phyloP scores from a whole-genome alignment of 179 eudicot genomes.

The Beta lomatogona region DNA sequence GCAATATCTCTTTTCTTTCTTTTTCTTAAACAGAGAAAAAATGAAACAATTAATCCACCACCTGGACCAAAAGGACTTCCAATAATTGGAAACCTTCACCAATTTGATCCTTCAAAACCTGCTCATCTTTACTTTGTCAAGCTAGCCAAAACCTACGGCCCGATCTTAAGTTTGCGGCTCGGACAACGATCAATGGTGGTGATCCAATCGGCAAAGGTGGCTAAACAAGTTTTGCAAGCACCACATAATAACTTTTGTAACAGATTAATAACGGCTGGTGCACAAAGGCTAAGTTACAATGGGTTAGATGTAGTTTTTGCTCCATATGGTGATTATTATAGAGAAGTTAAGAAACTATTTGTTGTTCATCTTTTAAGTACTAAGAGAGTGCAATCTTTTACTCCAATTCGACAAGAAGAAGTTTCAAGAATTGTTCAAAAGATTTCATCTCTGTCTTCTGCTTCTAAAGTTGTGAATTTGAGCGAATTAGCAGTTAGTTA shows the following conservation, averaged over 20 bases:
- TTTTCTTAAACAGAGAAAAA: background rate
- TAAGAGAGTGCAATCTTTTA: background rate
- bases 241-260: slow-evolving; percentile 30
- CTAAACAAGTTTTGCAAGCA: slow-evolving; percentile 30
- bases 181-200: slow-evolving; percentile 28
- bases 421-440: background rate
- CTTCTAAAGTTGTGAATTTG: background rate
- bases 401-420: slow-evolving; percentile 1
- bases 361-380: background rate
- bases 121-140: slow-evolving; percentile 24
- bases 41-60: slow-evolving; percentile 16
- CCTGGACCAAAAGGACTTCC: slow-evolving; percentile 39
- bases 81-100: slow-evolving; percentile 37
- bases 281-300: slow-evolving; percentile 28
- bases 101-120: slow-evolving; percentile 16
- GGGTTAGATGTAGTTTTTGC: slow-evolving; percentile 22
- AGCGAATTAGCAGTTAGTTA: background rate
- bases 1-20: background rate
- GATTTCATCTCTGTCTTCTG: background rate
- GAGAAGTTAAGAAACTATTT: background rate
- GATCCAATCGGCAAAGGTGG: slow-evolving; percentile 30
- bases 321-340: background rate
- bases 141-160: slow-evolving; percentile 34
- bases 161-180: slow-evolving; percentile 22
- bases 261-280: slow-evolving; percentile 21